Conservation (phyloP, 2,329 filamentous ascomycete species). For the Dendrostoma leiphaemia region DNA sequence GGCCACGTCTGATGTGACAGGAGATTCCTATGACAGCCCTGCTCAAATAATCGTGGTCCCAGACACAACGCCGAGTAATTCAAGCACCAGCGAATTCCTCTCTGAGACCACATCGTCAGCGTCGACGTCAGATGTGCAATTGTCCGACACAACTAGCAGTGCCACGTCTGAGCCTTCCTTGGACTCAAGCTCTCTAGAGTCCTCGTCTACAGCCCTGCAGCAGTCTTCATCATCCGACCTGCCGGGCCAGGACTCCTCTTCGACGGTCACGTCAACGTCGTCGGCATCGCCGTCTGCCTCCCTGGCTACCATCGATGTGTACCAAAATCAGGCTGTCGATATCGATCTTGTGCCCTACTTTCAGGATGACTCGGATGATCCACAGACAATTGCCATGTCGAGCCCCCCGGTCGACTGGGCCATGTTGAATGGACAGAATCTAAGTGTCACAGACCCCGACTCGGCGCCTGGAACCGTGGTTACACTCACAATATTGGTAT, state of each 20-base stretch:
- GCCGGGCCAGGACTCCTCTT: too few relatives aligned
- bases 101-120: too few relatives aligned
- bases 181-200: too few relatives aligned
- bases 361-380: neutral
- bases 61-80: neutral
- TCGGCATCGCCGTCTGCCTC: neutral
- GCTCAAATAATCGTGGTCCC: neutral
- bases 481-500: too few relatives aligned
- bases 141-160: neutral
- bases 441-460: neutral
- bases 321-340: neutral
- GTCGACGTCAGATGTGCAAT: too few relatives aligned
- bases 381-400: neutral
- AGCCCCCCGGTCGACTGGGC: neutral
- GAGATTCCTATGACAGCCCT: neutral
- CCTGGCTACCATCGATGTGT: neutral
- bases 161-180: too few relatives aligned
- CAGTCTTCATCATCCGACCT: too few relatives aligned
- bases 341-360: neutral
- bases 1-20: neutral
- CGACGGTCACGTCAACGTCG: too few relatives aligned
- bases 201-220: too few relatives aligned
- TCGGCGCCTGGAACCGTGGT: too few relatives aligned
- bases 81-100: too few relatives aligned
- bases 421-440: neutral